Percentiles rank a stretch among this genome's conserved stretches.
Conservation (phyloP, 371 early-diverging fungal species). For the Syncephalastrum monosporum region DNA sequence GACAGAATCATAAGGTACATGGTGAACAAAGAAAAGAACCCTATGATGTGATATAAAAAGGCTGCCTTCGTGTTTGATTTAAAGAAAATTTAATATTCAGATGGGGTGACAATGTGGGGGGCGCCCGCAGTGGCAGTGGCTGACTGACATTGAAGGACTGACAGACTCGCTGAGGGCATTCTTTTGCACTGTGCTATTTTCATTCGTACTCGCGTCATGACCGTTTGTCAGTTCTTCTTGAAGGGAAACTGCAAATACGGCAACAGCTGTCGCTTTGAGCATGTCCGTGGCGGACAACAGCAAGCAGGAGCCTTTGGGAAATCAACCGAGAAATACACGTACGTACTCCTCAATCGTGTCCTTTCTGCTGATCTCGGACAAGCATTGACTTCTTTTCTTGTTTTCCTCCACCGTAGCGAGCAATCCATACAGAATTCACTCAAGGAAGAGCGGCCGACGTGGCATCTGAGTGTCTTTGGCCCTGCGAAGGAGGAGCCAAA, state of each 20-base stretch:
- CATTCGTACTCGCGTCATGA: conserved; percentile 16
- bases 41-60: too few relatives aligned
- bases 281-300: conserved; percentile 15
- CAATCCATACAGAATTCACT: conserved; percentile 41
- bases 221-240: conserved; percentile 48
- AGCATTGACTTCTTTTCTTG: not conserved
- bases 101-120: too few relatives aligned
- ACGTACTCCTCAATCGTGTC: not conserved
- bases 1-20: too few relatives aligned
- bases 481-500: conserved; percentile 70
- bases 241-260: conserved; percentile 49
- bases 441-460: conserved; percentile 47
- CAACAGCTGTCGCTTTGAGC: conserved; percentile 45
- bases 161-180: too few relatives aligned
- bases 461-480: conserved; percentile 54
- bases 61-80: too few relatives aligned
- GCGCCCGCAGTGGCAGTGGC: too few relatives aligned
- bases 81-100: too few relatives aligned
- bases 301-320: conserved; percentile 9
- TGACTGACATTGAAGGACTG: too few relatives aligned
- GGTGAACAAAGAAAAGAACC: too few relatives aligned
- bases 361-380: not conserved
- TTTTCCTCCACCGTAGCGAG: conserved; percentile 21
- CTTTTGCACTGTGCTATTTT: too few relatives aligned
- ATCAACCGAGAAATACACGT: conserved; percentile 34